These are phyloP conservation scores for Scutellaria galericulata DNA, from an alignment of 257 asterid genomes.

Conservation along the genomic window DNA sequence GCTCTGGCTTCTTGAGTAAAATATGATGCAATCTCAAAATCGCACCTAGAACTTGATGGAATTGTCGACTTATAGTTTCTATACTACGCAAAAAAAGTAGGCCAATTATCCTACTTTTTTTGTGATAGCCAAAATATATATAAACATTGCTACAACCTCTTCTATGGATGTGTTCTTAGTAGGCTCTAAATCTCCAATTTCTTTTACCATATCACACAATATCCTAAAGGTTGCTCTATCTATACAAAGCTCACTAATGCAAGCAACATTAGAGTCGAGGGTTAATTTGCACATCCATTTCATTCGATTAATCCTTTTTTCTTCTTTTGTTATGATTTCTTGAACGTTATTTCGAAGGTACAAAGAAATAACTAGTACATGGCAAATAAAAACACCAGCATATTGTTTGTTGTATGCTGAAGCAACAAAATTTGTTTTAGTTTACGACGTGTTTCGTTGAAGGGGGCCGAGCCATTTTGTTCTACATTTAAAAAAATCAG, in stretches of 20 bases:
- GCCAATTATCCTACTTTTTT: slow-evolving; percentile 13
- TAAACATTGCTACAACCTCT: background rate
- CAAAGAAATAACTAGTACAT: background rate
- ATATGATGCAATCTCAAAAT: background rate
- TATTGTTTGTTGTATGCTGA: background rate
- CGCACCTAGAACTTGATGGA: background rate
- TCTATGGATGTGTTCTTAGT: slow-evolving; percentile 1
- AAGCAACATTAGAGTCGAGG: no score
- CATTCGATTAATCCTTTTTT: background rate
- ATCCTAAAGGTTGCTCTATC: no score
- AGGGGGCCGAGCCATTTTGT: no score
- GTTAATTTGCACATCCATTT: background rate
- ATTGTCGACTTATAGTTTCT: slow-evolving; percentile 12
- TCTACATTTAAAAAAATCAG: no score
- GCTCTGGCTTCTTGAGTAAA: no score
- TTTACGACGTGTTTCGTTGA: no score
- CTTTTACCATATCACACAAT: no score
- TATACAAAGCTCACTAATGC: no score
- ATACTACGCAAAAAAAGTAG: background rate
- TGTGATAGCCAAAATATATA: slow-evolving; percentile 3
- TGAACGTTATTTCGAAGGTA: background rate
- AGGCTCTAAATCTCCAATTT: background rate
- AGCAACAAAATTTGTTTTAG: background rate
- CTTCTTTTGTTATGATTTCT: background rate
- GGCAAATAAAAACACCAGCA: background rate